These are phyloP conservation scores for Septoria petroselini DNA, from an alignment of 2,329 filamentous ascomycete species.

Conservation along the genomic window DNA sequence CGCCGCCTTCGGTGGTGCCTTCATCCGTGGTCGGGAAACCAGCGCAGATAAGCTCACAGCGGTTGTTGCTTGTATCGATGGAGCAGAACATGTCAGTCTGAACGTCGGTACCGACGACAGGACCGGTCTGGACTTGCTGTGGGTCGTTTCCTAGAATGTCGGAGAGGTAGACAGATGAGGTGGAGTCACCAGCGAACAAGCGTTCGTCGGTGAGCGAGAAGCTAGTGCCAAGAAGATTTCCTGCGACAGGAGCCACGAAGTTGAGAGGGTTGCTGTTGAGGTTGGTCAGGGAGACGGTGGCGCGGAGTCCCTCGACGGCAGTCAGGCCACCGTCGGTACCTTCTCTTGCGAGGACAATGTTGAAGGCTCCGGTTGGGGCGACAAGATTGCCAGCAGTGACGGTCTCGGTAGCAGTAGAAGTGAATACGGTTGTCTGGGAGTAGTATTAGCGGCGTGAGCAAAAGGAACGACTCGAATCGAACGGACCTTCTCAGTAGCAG, in stretches of 20 bases:
- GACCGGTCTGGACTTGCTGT: neutral
- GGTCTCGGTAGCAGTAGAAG: neutral
- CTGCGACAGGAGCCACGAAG: neutral
- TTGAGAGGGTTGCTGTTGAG: slow-evolving; percentile 1
- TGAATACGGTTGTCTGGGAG: neutral
- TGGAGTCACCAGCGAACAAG: neutral
- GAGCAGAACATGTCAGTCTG: too few relatives aligned
- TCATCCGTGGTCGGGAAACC: neutral
- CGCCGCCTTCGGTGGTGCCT: too few relatives aligned
- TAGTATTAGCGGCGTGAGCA: neutral
- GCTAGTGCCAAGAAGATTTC: neutral
- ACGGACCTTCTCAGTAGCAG: neutral
- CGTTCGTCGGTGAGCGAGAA: neutral
- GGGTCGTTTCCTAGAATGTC: neutral
- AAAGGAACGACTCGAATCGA: too few relatives aligned
- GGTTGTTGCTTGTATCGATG: neutral
- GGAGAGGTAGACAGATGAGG: neutral
- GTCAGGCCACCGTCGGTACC: too few relatives aligned
- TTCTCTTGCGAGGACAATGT: slow-evolving; percentile 4
- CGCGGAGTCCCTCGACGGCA: slow-evolving; percentile 1
- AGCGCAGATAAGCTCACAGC: neutral
- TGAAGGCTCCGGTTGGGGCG: slow-evolving; percentile 3
- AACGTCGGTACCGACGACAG: too few relatives aligned
- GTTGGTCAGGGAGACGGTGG: neutral
- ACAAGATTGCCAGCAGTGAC: neutral